Percentiles rank a stretch among this genome's conserved stretches.
phyloP scores from a whole-genome alignment of 108 stramenopile species.

The Nitzschia sp. region DNA sequence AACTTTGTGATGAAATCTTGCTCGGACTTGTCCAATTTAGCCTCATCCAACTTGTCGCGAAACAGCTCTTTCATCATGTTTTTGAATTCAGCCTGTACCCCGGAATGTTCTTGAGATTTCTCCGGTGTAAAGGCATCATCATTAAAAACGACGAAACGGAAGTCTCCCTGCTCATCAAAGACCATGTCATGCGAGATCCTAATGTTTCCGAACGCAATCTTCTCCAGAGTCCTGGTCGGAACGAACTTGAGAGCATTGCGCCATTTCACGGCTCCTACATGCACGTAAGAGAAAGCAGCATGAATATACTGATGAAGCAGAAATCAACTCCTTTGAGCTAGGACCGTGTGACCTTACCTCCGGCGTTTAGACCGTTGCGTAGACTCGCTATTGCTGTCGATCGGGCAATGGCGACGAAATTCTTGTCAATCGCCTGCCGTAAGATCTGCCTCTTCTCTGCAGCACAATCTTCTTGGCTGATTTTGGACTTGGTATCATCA shows the following conservation, averaged over 20 bases:
- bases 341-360: background rate
- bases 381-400: background rate
- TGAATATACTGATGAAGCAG: background rate
- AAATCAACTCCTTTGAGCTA: background rate
- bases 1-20: slow-evolving; percentile 1
- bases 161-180: background rate
- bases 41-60: background rate
- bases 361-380: background rate
- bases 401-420: background rate
- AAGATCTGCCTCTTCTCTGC: background rate
- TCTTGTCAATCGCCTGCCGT: background rate
- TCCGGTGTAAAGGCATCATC: background rate
- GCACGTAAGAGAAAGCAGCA: background rate
- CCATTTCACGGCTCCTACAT: background rate
- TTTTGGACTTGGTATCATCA: background rate
- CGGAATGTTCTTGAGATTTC: background rate
- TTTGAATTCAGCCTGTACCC: background rate
- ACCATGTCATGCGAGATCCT: background rate
- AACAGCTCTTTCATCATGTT: background rate
- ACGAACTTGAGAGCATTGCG: background rate
- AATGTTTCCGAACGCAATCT: background rate
- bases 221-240: background rate
- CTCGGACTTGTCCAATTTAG: no score
- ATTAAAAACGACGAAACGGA: background rate
- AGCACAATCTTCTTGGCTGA: background rate